Base-by-base conservation (phyloP, 345 rosid species). In the Aegle marmelos region DNA sequence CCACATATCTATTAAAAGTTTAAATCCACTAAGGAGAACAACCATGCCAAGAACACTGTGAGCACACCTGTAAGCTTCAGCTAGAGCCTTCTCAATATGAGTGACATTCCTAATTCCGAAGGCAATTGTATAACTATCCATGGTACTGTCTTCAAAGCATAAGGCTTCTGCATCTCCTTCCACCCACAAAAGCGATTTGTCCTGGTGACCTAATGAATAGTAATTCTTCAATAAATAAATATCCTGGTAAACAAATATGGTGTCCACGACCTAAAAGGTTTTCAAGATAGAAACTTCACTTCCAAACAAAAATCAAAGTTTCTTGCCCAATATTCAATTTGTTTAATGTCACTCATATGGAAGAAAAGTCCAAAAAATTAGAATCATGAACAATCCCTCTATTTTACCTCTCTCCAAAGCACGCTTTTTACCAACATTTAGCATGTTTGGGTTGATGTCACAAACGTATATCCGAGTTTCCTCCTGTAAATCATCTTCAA, bases 41-140 rank as follows among this genome's bases (percentile, higher is more conserved):
- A 68, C 17, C 24, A 50, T 25, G 64, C 31, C 25, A 58, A 60
- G 48, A 41, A 10, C 17, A 50, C 45, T 72, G 30, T 5, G 54
- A 59, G 17, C 37, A 41, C 69, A 89, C 96, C 96, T 88, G 76
- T 92, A 85, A 68, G 98, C 99, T 86, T 96, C 99, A 37, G 93
- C 84, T 6, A 96, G 95, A 80, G 81, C 95, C 85, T 92, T 96
- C 84, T 94, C 99, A 33, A 96, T 91, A 85, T 92, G 98, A 7
- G 99, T 96, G 53, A 94, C 99, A 85, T 96, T 96, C 83, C 99
- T 90, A 60, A 96, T 96, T 69, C 99, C 99, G 87, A 96, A 96
- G 70, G 99, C 99, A 80, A 96, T 89, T 54, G 98, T 91, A 86
- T 92, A 96, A 64, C 97, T 94, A 86, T 96, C 98, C 99, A 96